Evolutionary conservation across 805 yeast genomes (phyloP).

Genomic region (Myxozyma monticola): DNA sequence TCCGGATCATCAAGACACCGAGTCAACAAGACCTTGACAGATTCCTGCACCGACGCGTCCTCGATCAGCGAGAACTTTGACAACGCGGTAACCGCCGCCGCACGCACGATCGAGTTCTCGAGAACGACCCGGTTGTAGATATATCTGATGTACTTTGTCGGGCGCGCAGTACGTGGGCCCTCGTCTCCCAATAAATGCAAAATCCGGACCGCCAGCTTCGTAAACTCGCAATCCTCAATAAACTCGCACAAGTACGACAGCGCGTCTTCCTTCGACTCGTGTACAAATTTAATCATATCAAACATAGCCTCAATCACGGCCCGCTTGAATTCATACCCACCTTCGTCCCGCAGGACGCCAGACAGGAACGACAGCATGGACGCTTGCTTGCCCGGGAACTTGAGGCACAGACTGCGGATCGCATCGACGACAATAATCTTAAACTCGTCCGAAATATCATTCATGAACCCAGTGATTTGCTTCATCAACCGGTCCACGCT

Average conservation of each 20-base stretch:
- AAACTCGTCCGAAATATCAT: slow-evolving; percentile 93
- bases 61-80: slow-evolving; percentile 84
- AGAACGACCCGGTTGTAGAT: slow-evolving; percentile 95
- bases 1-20: slow-evolving; percentile 87
- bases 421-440: slow-evolving; percentile 94
- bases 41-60: slow-evolving; percentile 63
- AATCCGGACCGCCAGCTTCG: slow-evolving; percentile 90
- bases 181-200: slow-evolving; percentile 89
- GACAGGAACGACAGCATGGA: slow-evolving; percentile 78
- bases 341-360: slow-evolving; percentile 85
- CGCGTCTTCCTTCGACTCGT: slow-evolving; percentile 78
- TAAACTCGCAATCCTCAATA: slow-evolving; percentile 96
- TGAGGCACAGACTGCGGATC: slow-evolving; percentile 83
- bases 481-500: slow-evolving; percentile 84
- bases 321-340: slow-evolving; percentile 81
- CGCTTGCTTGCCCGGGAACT: slow-evolving; percentile 88
- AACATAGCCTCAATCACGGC: slow-evolving; percentile 89
- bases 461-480: slow-evolving; percentile 84
- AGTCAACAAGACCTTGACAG: slow-evolving; percentile 70
- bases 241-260: slow-evolving; percentile 90
- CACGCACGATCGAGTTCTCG: slow-evolving; percentile 92
- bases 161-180: slow-evolving; percentile 84
- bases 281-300: slow-evolving; percentile 84
- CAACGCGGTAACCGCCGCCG: slow-evolving; percentile 91
- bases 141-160: slow-evolving; percentile 90